phyloP scores from a whole-genome alignment of 2,329 filamentous ascomycete species.

The Penicillium fuscoglaucum region DNA sequence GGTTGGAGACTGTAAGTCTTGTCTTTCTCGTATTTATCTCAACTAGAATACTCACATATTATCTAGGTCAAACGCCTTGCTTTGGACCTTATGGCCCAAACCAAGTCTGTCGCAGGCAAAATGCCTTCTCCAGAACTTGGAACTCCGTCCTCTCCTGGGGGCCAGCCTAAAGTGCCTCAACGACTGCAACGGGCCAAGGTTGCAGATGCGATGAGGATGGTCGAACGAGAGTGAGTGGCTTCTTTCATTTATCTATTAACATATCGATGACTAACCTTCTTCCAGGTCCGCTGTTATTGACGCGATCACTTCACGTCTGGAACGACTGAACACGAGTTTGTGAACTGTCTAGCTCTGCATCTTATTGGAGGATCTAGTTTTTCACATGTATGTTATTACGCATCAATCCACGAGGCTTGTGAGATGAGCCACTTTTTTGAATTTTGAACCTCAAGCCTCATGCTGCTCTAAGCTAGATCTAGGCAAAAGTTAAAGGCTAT shows the following conservation, averaged over 20 bases:
- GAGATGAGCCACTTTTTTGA: not conserved
- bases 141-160: slow-evolving; percentile 32
- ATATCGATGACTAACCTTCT: slow-evolving; percentile 9
- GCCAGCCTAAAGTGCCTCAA: slow-evolving; percentile 40
- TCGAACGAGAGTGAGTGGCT: slow-evolving; percentile 49
- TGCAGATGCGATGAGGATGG: slow-evolving; percentile 51
- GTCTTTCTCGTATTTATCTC: not conserved
- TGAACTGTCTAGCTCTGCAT: slow-evolving; percentile 14
- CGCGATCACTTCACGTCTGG: slow-evolving; percentile 44
- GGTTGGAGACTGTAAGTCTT: slow-evolving; percentile 43
- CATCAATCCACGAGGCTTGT: not conserved
- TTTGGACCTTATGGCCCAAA: slow-evolving; percentile 38
- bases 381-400: not conserved
- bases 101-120: slow-evolving; percentile 36
- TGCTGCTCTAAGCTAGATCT: not conserved
- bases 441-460: not conserved
- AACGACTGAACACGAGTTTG: slow-evolving; percentile 41
- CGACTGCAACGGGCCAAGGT: slow-evolving; percentile 49
- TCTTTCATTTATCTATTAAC: not conserved
- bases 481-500: not conserved
- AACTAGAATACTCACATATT: slow-evolving; percentile 16
- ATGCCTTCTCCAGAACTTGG: slow-evolving; percentile 29
- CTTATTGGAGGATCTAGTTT: not conserved
- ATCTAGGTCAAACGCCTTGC: slow-evolving; percentile 44
- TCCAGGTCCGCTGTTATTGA: slow-evolving; percentile 46